Conservation (phyloP, 2,329 filamentous ascomycete genomes). For the Cylindrodendrum hubeiense region DNA sequence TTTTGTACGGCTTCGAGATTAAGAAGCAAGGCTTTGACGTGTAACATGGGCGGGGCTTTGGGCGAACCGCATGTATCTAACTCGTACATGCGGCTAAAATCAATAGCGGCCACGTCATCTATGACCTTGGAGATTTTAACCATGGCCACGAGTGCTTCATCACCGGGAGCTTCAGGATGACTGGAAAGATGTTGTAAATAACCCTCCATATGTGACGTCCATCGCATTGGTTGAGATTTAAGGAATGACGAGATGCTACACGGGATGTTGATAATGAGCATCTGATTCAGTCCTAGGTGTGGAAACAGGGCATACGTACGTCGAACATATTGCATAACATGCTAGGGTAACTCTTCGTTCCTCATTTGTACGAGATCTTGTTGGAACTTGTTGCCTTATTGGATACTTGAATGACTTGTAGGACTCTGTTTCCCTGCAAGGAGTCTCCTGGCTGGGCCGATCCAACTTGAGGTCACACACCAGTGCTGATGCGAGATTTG, state of each 20-base stretch:
- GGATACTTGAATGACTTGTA: constrained; percentile 29
- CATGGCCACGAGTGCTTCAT: constrained; percentile 58
- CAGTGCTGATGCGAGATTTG: constrained; percentile 30
- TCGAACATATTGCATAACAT: constrained; percentile 44
- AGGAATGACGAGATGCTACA: constrained; percentile 34
- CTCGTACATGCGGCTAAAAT: constrained; percentile 32
- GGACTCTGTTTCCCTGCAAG: constrained; percentile 28
- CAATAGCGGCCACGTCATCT: constrained; percentile 34
- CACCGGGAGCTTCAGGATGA: constrained; percentile 57
- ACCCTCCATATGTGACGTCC: constrained; percentile 68
- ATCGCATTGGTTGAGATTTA: constrained; percentile 61
- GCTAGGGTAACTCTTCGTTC: constrained; percentile 46
- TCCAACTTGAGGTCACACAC: constrained; percentile 36
- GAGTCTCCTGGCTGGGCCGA: constrained; percentile 15
- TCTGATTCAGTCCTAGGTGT: background rate
- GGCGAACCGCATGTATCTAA: constrained; percentile 2
- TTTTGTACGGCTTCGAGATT: constrained; percentile 8
- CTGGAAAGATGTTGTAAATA: constrained; percentile 58
- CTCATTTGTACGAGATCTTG: constrained; percentile 44
- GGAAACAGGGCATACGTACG: constrained; percentile 28
- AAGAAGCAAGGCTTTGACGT: constrained; percentile 38
- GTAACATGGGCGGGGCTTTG: constrained; percentile 39
- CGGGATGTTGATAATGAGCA: background rate
- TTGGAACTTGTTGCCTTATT: constrained; percentile 22
- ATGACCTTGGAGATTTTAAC: constrained; percentile 49